Conservation (phyloP, 1,139 yeast species). For the Kodamaea derodonti region DNA sequence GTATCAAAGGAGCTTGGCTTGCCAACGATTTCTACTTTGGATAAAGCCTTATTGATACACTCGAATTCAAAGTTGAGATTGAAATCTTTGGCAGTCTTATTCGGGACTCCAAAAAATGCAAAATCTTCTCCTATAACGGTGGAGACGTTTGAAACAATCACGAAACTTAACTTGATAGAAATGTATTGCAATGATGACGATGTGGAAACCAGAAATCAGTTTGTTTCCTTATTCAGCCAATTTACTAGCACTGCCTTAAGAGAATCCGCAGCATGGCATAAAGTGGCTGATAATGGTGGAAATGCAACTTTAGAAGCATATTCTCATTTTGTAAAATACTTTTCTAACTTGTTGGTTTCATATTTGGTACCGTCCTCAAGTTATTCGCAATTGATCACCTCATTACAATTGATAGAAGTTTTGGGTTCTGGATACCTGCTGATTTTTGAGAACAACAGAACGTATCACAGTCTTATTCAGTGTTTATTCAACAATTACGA, state of each 20-base stretch:
- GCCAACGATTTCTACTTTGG: conserved; percentile 49
- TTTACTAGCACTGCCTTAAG: conserved; percentile 56
- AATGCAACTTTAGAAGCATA: conserved; percentile 1
- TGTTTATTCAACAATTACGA: conserved; percentile 69
- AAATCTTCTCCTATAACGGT: conserved; percentile 41
- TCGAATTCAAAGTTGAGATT: conserved; percentile 47
- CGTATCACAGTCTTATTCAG: conserved; percentile 51
- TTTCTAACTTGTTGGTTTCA: conserved; percentile 35
- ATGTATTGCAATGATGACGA: conserved; percentile 58
- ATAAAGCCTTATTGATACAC: conserved; percentile 42
- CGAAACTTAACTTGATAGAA: conserved; percentile 34
- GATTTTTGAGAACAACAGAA: conserved; percentile 30
- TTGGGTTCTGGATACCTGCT: conserved; percentile 28
- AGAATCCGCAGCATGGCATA: conserved; percentile 55
- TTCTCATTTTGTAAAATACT: conserved; percentile 37
- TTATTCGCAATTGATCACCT: conserved; percentile 56
- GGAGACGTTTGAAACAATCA: conserved; percentile 40
- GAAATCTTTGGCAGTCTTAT: conserved; percentile 55
- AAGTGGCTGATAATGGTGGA: conserved; percentile 16
- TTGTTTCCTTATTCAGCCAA: conserved; percentile 55
- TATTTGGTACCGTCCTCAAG: conserved; percentile 64
- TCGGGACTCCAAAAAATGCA: conserved; percentile 59
- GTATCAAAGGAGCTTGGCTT: conserved; percentile 43
- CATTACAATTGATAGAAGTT: conserved; percentile 45
- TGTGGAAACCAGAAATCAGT: conserved; percentile 63